A percentile compares a stretch with the other conserved stretches of the same genome.
These are phyloP conservation scores for Coffea eugenioides DNA, from an alignment of 257 asterid genomes.

Conservation along the genomic window DNA sequence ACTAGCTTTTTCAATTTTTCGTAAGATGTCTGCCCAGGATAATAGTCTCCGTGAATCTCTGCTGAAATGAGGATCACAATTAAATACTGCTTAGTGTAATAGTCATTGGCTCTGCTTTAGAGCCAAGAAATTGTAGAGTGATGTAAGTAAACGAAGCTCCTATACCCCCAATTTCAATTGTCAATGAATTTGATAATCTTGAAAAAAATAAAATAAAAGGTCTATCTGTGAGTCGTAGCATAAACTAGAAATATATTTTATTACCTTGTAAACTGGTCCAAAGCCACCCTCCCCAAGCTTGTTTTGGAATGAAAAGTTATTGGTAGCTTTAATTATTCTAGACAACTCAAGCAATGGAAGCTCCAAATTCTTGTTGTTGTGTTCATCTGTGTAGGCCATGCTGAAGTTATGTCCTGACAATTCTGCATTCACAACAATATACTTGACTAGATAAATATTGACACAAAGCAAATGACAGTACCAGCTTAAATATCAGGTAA, in stretches of 20 bases:
- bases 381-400: slow-evolving; percentile 1
- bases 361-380: slow-evolving; percentile 14
- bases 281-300: slow-evolving; percentile 49
- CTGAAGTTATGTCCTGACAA: not conserved
- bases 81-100: not conserved
- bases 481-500: not conserved
- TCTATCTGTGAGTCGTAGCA: not conserved
- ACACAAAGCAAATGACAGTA: not conserved
- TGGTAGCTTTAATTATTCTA: slow-evolving; percentile 27
- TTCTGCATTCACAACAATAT: slow-evolving; percentile 3
- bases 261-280: slow-evolving; percentile 43
- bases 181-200: not conserved
- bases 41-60: not conserved
- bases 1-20: not conserved
- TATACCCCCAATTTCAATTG: not conserved
- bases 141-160: not conserved
- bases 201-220: too few species aligned
- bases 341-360: slow-evolving; percentile 27
- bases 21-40: not conserved
- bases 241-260: not conserved
- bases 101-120: not conserved
- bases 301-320: slow-evolving; percentile 21
- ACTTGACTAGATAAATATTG: not conserved
- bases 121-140: not conserved
- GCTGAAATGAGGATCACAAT: not conserved